Base-by-base conservation (phyloP, 2,329 filamentous ascomycete species). In the Pezicula rhizophila region DNA sequence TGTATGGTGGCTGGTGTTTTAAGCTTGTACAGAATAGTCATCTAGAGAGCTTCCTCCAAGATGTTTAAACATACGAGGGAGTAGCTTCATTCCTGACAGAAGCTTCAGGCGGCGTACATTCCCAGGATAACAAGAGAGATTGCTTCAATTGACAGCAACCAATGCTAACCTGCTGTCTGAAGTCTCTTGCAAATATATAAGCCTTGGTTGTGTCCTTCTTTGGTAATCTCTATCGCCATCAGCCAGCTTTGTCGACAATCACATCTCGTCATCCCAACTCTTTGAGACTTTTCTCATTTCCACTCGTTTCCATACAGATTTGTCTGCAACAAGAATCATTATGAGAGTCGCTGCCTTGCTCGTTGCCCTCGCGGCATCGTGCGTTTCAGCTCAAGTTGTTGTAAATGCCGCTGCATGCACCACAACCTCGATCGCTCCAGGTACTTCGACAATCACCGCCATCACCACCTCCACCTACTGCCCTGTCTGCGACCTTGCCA, bases 381-480 rank as follows among this genome's bases (percentile, higher is more conserved):
- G 28, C 28, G 40, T 42, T 12, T 17, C 38, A 40, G 17, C 38
- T 40, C 18, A 25, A 15, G 4, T 25, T 26, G 40, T 17, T 26
- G 18, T 14, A n/a, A 31, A 14, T 25, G 11, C 10, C 10, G 23
- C n/a, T 40, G 40, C 10, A n/a, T 42, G 40, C n/a, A 42, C 40
- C 11, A 14, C 25, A 10, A 42, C 40, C 40, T 42, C 40, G 7
- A 25, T 42, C 25, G 18, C 25, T 6, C 40, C 37, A 33, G 40
- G 31, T 3, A 48, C 46, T 10, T 43, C 14, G 11, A 48, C 46
- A 12, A 48, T 43, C 17, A 48, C 46, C 18, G 46, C 34, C n/a
- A 23, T 42, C 8, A 20, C 33, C 40, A 48, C 40, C n/a, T 48
- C 46, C 4, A 48, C 46, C 12, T 48, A 48, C 20, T 48, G 46